Percentiles rank a stretch among this genome's conserved stretches.
Conservation (phyloP, 2,329 filamentous ascomycete genomes). For the Metarhizium album region DNA sequence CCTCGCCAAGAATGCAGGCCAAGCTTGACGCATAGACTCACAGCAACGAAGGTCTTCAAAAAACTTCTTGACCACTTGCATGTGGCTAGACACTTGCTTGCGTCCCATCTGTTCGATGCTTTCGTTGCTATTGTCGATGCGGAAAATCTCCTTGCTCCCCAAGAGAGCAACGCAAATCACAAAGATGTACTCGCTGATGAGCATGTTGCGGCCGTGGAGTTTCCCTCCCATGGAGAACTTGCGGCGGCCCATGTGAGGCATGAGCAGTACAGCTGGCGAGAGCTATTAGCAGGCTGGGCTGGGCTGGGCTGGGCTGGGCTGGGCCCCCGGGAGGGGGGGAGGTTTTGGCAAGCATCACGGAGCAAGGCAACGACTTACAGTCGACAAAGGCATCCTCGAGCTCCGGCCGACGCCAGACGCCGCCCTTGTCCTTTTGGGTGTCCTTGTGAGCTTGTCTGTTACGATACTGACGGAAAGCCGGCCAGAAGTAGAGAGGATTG, state of each 20-base stretch:
- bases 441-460: conserved; percentile 54
- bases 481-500: conserved; percentile 52
- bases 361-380: conserved; percentile 33
- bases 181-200: conserved; percentile 58
- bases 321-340: no score
- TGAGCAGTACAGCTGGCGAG: conserved; percentile 46
- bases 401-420: conserved; percentile 40
- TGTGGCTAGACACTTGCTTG: conserved; percentile 61
- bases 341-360: no score
- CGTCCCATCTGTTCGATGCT: conserved; percentile 38
- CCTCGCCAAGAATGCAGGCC: not conserved
- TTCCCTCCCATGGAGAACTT: conserved; percentile 56
- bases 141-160: conserved; percentile 31
- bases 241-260: conserved; percentile 54
- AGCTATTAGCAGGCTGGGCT: not conserved
- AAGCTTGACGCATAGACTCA: conserved; percentile 28
- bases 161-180: conserved; percentile 27
- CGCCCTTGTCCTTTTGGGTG: conserved; percentile 47
- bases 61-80: conserved; percentile 60
- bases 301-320: not conserved
- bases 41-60: conserved; percentile 52
- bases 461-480: conserved; percentile 55
- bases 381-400: conserved; percentile 58
- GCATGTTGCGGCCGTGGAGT: conserved; percentile 57
- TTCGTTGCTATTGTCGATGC: conserved; percentile 32